phyloP scores from a whole-genome alignment of 2,329 filamentous ascomycete species.

The Aspergillus texensis region DNA sequence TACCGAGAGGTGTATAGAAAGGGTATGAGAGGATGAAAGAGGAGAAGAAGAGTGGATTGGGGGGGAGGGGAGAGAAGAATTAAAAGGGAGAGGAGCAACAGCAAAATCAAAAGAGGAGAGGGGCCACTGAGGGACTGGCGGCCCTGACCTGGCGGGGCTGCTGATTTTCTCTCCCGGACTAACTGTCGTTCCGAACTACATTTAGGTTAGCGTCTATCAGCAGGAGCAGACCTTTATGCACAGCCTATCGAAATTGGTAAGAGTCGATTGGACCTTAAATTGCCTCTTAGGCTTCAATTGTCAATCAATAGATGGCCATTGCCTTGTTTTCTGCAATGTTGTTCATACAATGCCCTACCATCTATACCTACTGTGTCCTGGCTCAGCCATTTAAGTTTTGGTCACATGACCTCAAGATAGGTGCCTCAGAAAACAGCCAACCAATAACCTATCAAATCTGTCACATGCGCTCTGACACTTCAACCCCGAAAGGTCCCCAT shows the following conservation, averaged over 20 bases:
- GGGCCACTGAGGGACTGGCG: conserved; percentile 1
- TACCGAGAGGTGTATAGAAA: neutral
- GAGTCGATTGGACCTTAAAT: neutral
- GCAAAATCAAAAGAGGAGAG: conserved; percentile 12
- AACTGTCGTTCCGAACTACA: neutral
- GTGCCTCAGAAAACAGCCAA: neutral
- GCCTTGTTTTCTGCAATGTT: neutral
- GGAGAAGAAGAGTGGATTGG: conserved; percentile 7
- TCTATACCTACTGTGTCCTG: neutral
- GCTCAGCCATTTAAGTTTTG: neutral
- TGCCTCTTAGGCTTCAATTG: neutral
- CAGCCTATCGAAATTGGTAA: neutral
- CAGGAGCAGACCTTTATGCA: neutral
- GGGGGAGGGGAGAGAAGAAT: conserved; percentile 13
- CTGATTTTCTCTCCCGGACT: conserved; percentile 1
- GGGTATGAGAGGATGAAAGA: conserved; percentile 4
- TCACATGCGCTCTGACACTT: neutral
- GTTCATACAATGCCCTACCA: neutral
- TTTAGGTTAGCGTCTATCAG: neutral
- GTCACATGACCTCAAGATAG: neutral
- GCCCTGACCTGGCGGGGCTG: conserved; percentile 10
- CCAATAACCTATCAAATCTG: neutral
- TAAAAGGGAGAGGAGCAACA: conserved; percentile 15
- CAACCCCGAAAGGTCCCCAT: neutral
- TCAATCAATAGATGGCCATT: neutral